These are phyloP conservation scores for Aspergillus avenaceus DNA, from an alignment of 495 filamentous ascomycete species.

Conservation along the genomic window DNA sequence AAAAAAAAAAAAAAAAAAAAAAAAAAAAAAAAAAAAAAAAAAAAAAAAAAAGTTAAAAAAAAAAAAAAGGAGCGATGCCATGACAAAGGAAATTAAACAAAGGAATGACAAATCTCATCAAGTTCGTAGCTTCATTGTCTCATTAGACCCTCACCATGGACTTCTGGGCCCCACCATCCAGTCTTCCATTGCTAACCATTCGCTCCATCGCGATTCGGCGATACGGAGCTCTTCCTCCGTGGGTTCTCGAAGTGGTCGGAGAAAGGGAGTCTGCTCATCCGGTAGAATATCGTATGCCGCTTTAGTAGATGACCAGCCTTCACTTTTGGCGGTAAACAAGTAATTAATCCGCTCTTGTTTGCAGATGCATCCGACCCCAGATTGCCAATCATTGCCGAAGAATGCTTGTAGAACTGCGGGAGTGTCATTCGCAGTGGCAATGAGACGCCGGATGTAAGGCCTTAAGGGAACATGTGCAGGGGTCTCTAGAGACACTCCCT, in stretches of 20 bases:
- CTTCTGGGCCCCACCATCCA: slow-evolving; percentile 81
- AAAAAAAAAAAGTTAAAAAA: not conserved
- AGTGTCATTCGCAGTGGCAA: slow-evolving; percentile 82
- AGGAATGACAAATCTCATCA: slow-evolving; percentile 2
- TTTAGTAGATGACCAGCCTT: slow-evolving; percentile 84
- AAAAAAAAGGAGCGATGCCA: not conserved
- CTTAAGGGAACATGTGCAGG: slow-evolving; percentile 60
- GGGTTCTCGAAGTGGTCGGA: slow-evolving; percentile 69
- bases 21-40: not conserved
- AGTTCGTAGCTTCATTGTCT: slow-evolving; percentile 2
- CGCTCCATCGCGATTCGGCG: slow-evolving; percentile 78
- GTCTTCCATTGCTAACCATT: slow-evolving; percentile 92
- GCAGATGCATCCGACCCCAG: slow-evolving; percentile 73
- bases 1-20: slow-evolving; percentile 16
- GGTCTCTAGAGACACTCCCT: slow-evolving; percentile 13
- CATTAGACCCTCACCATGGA: slow-evolving; percentile 35
- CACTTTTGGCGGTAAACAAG: slow-evolving; percentile 91
- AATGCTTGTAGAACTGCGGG: slow-evolving; percentile 75
- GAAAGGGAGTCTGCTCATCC: slow-evolving; percentile 77
- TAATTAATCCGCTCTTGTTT: slow-evolving; percentile 89
- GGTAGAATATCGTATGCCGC: slow-evolving; percentile 77
- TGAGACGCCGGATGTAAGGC: slow-evolving; percentile 84
- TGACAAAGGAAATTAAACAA: not conserved
- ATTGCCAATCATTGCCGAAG: slow-evolving; percentile 81
- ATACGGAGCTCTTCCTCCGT: slow-evolving; percentile 72